Evolutionary conservation across 345 rosid species (phyloP).

Genomic region (Lagerstroemia speciosa): DNA sequence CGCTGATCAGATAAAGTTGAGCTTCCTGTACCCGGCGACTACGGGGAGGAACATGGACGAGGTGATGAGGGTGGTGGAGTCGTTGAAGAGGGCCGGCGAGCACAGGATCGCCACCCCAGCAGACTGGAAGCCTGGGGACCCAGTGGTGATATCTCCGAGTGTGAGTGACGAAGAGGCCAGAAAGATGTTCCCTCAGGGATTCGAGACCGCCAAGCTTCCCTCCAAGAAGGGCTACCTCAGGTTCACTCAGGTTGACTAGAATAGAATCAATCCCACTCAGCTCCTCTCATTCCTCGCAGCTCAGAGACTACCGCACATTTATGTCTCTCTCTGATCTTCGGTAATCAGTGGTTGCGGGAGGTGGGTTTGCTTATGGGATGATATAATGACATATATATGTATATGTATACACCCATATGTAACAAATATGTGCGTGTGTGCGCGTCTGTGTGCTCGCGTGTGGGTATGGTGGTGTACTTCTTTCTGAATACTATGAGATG

Average conservation of each 20-base stretch:
- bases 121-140: slow-evolving; percentile 73
- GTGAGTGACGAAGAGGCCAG: slow-evolving; percentile 54
- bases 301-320: too few relatives aligned
- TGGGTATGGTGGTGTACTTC: too few relatives aligned
- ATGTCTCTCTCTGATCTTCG: too few relatives aligned
- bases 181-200: slow-evolving; percentile 55
- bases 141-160: slow-evolving; percentile 50
- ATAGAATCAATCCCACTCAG: too few relatives aligned
- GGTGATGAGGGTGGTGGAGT: slow-evolving; percentile 32
- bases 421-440: too few relatives aligned
- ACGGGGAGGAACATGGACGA: slow-evolving; percentile 15
- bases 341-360: too few relatives aligned
- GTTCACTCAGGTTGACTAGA: slow-evolving; percentile 22
- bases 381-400: too few relatives aligned
- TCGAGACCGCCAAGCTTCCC: slow-evolving; percentile 48
- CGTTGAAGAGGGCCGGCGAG: slow-evolving; percentile 38
- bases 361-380: too few relatives aligned
- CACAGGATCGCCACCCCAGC: slow-evolving; percentile 66
- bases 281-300: too few relatives aligned
- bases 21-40: slow-evolving; percentile 62
- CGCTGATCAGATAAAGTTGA: slow-evolving; percentile 50
- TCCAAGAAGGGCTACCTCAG: slow-evolving; percentile 59
- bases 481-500: too few relatives aligned
- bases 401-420: too few relatives aligned
- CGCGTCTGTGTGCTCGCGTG: too few relatives aligned